Evolutionary conservation across 768 basidiomycete species (phyloP).

Genomic region (Tricholoma matsutake): DNA sequence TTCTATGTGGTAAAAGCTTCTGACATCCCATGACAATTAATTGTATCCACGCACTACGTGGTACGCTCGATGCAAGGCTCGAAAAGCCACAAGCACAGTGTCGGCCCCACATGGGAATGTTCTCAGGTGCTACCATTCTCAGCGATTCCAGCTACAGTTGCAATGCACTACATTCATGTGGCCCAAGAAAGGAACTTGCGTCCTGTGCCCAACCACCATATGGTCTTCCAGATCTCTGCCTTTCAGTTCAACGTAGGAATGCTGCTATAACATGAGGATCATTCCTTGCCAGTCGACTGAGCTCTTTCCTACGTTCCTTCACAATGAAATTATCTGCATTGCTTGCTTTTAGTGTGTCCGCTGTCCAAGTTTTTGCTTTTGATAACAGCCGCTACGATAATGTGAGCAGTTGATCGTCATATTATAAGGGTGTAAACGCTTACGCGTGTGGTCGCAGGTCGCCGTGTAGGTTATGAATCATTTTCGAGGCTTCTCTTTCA

Average conservation of each 20-base stretch:
- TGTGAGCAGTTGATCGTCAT: constrained; percentile 34
- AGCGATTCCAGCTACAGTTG: not conserved
- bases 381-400: constrained; percentile 62
- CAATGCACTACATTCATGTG: not conserved
- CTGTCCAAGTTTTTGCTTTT: constrained; percentile 35
- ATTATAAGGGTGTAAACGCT: not conserved
- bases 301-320: not conserved
- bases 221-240: no score
- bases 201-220: not conserved
- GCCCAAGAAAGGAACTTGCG: not conserved
- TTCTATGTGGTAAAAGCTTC: not conserved
- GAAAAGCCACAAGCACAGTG: not conserved
- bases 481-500: not conserved
- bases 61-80: constrained; percentile 8
- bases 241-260: no score
- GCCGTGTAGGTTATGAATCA: constrained; percentile 43
- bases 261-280: not conserved
- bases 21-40: not conserved
- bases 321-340: constrained; percentile 14
- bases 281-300: not conserved
- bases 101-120: not conserved
- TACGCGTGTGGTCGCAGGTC: constrained; percentile 33
- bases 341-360: constrained; percentile 2
- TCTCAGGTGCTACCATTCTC: not conserved
- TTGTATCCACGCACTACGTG: constrained; percentile 5